phyloP scores from a whole-genome alignment of 306 rosid genomes.

The Leucaena leucocephala region DNA sequence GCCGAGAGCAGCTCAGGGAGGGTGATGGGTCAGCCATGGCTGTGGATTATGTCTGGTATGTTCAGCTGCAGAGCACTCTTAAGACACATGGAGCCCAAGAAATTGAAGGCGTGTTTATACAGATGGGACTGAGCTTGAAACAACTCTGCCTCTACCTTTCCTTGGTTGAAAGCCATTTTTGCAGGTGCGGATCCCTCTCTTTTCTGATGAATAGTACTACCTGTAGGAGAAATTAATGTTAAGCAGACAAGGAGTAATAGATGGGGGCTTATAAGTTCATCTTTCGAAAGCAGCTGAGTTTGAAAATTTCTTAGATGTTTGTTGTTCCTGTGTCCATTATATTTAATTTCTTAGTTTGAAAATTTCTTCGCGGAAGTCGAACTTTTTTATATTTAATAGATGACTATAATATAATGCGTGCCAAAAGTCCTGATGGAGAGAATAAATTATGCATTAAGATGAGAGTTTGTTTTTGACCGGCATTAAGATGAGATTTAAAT shows the following conservation, averaged over 20 bases:
- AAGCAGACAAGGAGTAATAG: not conserved
- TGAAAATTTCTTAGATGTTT: not conserved
- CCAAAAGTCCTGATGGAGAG: too few relatives aligned
- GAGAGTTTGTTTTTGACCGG: too few relatives aligned
- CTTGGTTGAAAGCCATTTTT: constrained; percentile 1
- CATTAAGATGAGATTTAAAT: too few relatives aligned
- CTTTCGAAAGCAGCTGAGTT: not conserved
- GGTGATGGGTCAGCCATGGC: constrained; percentile 18
- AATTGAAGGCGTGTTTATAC: not conserved
- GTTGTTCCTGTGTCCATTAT: not conserved
- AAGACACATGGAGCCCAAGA: not conserved
- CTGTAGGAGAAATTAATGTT: not conserved
- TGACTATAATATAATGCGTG: too few relatives aligned
- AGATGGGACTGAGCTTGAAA: constrained; percentile 7
- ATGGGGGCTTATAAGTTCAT: not conserved
- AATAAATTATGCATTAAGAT: too few relatives aligned
- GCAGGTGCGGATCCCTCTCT: not conserved
- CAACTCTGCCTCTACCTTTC: not conserved
- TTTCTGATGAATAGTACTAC: not conserved
- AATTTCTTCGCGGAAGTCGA: too few relatives aligned
- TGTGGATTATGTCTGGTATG: constrained; percentile 15
- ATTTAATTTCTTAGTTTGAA: too few relatives aligned
- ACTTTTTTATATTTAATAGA: too few relatives aligned
- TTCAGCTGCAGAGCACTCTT: not conserved
- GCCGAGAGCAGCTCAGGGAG: constrained; percentile 5